Evolutionary conservation across 352 stramenopile genomes (phyloP).

Genomic region (Blastocystis sp.): DNA sequence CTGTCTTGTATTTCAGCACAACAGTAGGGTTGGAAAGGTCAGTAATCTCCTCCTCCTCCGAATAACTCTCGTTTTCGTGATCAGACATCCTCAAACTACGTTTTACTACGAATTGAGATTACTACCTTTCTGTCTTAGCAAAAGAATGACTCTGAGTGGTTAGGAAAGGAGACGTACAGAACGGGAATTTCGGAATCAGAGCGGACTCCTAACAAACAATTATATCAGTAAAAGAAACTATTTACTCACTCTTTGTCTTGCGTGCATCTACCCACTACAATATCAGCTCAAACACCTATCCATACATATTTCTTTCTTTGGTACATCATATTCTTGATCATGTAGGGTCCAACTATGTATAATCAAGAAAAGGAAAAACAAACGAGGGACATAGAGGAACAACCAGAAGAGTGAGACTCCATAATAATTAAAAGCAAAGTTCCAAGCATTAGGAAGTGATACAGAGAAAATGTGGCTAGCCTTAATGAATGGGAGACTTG

Average conservation of each 20-base stretch:
- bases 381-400: slow-evolving; percentile 63
- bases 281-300: not conserved
- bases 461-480: slow-evolving; percentile 44
- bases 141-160: not conserved
- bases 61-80: slow-evolving; percentile 75
- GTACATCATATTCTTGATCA: slow-evolving; percentile 65
- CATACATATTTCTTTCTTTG: slow-evolving; percentile 61
- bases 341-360: slow-evolving; percentile 62
- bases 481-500: slow-evolving; percentile 50
- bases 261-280: slow-evolving; percentile 38
- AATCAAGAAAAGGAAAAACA: not conserved
- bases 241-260: slow-evolving; percentile 57
- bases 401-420: slow-evolving; percentile 43
- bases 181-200: not conserved
- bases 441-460: slow-evolving; percentile 59
- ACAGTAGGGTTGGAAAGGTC: slow-evolving; percentile 86
- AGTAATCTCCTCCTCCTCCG: slow-evolving; percentile 76
- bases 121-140: too few species aligned
- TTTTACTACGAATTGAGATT: not conserved
- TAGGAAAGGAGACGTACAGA: not conserved
- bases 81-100: slow-evolving; percentile 67
- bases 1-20: slow-evolving; percentile 93
- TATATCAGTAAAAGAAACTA: not conserved
- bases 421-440: slow-evolving; percentile 68
- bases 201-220: slow-evolving; percentile 11